Evolutionary conservation across 768 basidiomycete species (phyloP).

Genomic region (Amyloporia xantha): DNA sequence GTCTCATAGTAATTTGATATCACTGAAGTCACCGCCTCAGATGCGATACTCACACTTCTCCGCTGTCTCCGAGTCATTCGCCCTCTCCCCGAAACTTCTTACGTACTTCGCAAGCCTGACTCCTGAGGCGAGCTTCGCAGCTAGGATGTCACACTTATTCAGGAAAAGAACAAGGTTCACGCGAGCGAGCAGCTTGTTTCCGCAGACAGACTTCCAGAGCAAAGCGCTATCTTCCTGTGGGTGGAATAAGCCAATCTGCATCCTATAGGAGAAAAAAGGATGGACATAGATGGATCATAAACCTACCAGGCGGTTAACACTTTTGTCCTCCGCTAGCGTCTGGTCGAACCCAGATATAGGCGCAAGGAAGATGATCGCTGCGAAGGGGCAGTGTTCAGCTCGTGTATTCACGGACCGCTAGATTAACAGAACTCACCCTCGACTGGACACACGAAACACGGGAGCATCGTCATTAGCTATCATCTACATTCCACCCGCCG

Average conservation of each 20-base stretch:
- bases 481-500: background rate
- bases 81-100: constrained; percentile 59
- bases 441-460: constrained; percentile 8
- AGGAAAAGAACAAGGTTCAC: constrained; percentile 76
- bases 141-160: constrained; percentile 76
- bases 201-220: constrained; percentile 67
- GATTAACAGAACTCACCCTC: constrained; percentile 12
- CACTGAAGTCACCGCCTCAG: constrained; percentile 59
- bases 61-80: constrained; percentile 61
- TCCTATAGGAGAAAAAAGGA: background rate
- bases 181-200: constrained; percentile 60
- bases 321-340: constrained; percentile 43
- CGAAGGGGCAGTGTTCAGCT: constrained; percentile 9
- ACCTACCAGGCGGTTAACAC: constrained; percentile 41
- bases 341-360: constrained; percentile 55
- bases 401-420: constrained; percentile 27
- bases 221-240: constrained; percentile 68
- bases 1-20: constrained; percentile 57
- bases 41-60: constrained; percentile 48
- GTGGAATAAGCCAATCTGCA: background rate
- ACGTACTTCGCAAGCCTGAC: constrained; percentile 62
- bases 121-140: constrained; percentile 57
- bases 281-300: background rate
- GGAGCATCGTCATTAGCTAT: no score
- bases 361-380: constrained; percentile 54